These are phyloP conservation scores for Pezicula neosporulosa DNA, from an alignment of 2,329 filamentous ascomycete genomes.

Conservation along the genomic window DNA sequence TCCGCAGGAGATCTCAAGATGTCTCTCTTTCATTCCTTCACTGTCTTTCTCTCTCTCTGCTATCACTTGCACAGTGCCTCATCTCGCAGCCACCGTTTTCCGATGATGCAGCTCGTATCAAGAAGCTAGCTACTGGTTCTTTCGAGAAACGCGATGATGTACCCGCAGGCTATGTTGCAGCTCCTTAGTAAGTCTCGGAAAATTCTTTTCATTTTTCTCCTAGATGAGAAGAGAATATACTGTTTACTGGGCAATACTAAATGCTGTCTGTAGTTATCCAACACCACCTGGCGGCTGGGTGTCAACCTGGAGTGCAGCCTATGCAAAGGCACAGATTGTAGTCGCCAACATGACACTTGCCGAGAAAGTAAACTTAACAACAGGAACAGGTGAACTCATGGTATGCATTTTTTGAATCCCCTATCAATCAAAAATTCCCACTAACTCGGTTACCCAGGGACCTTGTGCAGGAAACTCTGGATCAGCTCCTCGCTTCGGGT, in stretches of 20 bases:
- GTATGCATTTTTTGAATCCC: slow-evolving; percentile 26
- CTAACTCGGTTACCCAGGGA: slow-evolving; percentile 19
- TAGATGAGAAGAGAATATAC: too few relatives aligned
- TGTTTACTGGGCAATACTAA: too few relatives aligned
- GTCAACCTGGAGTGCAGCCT: slow-evolving; percentile 60
- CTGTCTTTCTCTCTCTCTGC: too few relatives aligned
- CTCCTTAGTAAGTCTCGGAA: slow-evolving; percentile 1
- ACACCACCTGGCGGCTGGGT: slow-evolving; percentile 52
- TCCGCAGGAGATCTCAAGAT: too few relatives aligned
- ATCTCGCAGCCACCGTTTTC: too few relatives aligned
- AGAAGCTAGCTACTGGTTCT: not conserved
- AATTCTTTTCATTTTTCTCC: too few relatives aligned
- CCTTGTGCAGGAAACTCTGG: slow-evolving; percentile 76
- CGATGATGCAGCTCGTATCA: too few relatives aligned
- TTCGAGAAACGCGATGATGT: slow-evolving; percentile 1
- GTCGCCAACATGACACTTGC: slow-evolving; percentile 76
- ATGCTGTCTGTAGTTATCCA: slow-evolving; percentile 14
- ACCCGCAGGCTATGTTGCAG: slow-evolving; percentile 5
- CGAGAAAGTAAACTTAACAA: slow-evolving; percentile 76
- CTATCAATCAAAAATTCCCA: not conserved
- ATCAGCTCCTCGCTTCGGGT: slow-evolving; percentile 52
- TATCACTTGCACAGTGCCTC: too few relatives aligned
- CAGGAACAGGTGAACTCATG: slow-evolving; percentile 70
- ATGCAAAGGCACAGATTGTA: slow-evolving; percentile 63
- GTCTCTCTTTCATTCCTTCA: too few relatives aligned